Evolutionary conservation across 192 early-diverging fungal species (phyloP), one percentile per base, ranked within the genome.

Genomic region (Coemansia sp.): DNA sequence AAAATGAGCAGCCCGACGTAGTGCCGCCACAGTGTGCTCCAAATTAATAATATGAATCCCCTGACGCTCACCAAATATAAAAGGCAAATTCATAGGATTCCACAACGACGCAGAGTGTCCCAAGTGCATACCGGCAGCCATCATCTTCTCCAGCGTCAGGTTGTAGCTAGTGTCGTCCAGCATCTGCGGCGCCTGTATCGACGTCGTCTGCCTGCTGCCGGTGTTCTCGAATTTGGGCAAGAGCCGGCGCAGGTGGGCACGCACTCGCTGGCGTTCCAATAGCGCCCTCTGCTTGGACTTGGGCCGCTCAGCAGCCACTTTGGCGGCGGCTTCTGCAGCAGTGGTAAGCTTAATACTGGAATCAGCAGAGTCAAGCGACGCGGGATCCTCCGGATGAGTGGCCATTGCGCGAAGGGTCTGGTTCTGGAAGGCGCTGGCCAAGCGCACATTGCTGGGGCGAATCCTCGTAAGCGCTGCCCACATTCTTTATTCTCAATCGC

Each of bases 21-120:
- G 83, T 36, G 88, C 85, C 3, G 88, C 88, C 60, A 97, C 73
- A 1, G 96, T 96, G 40, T 94, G 90, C 63, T 98, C 95, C 50
- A 95, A 73, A 70, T 98, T 95, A 82, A 98, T 95, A 60, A 98
- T 91, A 67, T 91, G 91, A 35, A 97, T 88, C 28, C 94, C 94
- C 42, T 89, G 77, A 43, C 96, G 90, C 21, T 88, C 86, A 57
- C 96, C 96, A 70, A 90, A 93, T 43, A 98, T 94, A 74, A 87
- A 95, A 6, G 92, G 90, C 53, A 94, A 77, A 43, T 92, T 96
- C 63, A 85, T 66, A 14, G 90, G 88, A 65, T 96, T 89, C 92
- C 90, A 94, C 37, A 84, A 72, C 23, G 85, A 84, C 24, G 84
- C 85, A 9, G 85, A 81, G 77, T 97, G 95, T 51, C 96, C 96